Percentiles rank a stretch among this genome's conserved stretches.
Conservation (phyloP, 805 yeast species). For the Yarrowia sp. region DNA sequence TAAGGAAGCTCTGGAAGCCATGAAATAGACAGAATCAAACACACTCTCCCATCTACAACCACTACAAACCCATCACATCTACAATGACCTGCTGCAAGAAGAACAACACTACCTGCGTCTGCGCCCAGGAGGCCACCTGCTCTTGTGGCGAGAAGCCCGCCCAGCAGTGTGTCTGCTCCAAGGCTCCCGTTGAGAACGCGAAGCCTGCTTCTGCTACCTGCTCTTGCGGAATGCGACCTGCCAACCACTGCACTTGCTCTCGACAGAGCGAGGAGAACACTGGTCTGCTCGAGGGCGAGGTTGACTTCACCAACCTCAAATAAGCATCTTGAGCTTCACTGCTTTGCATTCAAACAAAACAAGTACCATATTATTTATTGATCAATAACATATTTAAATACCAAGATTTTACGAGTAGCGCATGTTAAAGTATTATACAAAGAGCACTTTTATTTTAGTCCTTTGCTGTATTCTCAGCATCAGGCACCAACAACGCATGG, state of each 20-base stretch:
- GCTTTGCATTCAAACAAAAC: neutral
- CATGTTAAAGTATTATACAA: too few species aligned
- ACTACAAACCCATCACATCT: neutral
- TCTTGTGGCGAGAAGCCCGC: constrained; percentile 63
- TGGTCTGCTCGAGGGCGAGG: constrained; percentile 53
- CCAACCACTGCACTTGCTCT: constrained; percentile 56
- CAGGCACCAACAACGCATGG: too few species aligned
- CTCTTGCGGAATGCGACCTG: constrained; percentile 57
- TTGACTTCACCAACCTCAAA: constrained; percentile 50
- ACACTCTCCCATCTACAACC: neutral
- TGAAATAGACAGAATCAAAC: neutral
- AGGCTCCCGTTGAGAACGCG: constrained; percentile 51
- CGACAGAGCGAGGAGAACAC: constrained; percentile 39
- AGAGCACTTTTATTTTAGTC: too few species aligned
- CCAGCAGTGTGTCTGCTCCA: constrained; percentile 52
- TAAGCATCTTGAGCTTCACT: constrained; percentile 26
- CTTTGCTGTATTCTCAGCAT: too few species aligned
- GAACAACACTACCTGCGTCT: constrained; percentile 49
- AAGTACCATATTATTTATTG: neutral
- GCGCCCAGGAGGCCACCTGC: constrained; percentile 57
- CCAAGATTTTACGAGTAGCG: neutral
- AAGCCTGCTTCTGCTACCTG: constrained; percentile 47
- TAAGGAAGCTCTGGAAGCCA: neutral
- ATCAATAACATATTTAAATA: neutral
- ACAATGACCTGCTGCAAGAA: constrained; percentile 43